Evolutionary conservation across 495 filamentous ascomycete genomes (phyloP), one percentile per base, ranked within the genome.

Genomic region (Penicillium daleae): DNA sequence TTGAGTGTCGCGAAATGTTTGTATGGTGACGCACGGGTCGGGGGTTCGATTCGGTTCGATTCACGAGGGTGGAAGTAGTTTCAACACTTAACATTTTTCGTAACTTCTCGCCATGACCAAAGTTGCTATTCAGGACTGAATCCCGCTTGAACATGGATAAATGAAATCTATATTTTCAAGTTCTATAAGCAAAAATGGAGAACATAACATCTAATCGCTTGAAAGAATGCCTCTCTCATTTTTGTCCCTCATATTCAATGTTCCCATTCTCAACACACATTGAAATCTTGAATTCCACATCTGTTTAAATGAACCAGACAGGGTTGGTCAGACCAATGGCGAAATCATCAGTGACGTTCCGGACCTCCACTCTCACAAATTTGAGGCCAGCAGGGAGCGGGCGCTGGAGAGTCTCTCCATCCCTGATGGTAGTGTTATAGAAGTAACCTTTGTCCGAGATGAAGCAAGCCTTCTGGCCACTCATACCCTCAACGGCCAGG

Each of bases 401-500:
- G 21, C 13, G 26, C 26, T 8, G 29, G 26, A 52, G 24, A 8
- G 13, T 15, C 49, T 27, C 8, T 31, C 49, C 49, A 52, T 55
- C 46, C 48, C 13, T 24, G 22, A 53, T 35, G 6, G 35, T 35
- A 13, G 49, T 50, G 46, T 54, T 40, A 24, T 55, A 51, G 32
- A 54, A 39, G 31, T 54, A 52, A 7, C 48, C 49, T 15, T 44
- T 33, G 17, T 57, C 35, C 13, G 54, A 57, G 33, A 44, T 29
- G 6, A 57, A 29, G 37, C 54, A 57, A 37, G 37, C 22, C 33
- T 40, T 37, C 37, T 57, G 54, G 24, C 35, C 37, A 42, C n/a
- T 40, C 19, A 57, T 39, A 10, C 54, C 54, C n/a, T 39, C 35
- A 15, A 37, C 33, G 26, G 54, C 44, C 4, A 42, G 37, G 37